These are phyloP conservation scores for Herpotrichia juniperi DNA, from an alignment of 2,329 filamentous ascomycete species.

Conservation along the genomic window DNA sequence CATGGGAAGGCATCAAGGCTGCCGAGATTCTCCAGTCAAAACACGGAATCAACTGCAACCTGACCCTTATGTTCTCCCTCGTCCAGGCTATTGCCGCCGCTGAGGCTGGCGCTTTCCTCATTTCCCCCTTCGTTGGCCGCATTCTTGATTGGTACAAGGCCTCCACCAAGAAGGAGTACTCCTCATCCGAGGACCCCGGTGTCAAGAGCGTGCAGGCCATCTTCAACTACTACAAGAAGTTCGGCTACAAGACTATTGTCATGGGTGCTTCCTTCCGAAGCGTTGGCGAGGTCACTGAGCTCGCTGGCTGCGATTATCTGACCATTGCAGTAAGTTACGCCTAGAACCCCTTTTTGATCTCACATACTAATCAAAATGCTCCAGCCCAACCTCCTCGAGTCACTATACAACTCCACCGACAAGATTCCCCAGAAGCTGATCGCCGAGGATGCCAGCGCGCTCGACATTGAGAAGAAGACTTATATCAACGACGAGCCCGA, in stretches of 20 bases:
- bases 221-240: constrained; percentile 99
- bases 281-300: constrained; percentile 94
- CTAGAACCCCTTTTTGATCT: background rate
- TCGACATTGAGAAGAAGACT: constrained; percentile 83
- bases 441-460: constrained; percentile 65
- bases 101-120: constrained; percentile 94
- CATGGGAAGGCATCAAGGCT: constrained; percentile 99
- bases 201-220: constrained; percentile 92
- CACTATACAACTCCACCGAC: constrained; percentile 83
- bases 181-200: constrained; percentile 89
- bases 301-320: constrained; percentile 97
- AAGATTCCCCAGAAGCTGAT: constrained; percentile 93
- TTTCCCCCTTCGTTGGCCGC: constrained; percentile 98
- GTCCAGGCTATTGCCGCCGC: constrained; percentile 94
- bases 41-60: constrained; percentile 97
- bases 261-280: constrained; percentile 99
- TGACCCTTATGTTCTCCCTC: constrained; percentile 98
- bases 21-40: constrained; percentile 95
- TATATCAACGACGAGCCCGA: constrained; percentile 88
- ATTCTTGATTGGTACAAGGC: constrained; percentile 99
- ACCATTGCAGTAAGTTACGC: constrained; percentile 81
- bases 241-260: constrained; percentile 98
- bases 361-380: background rate
- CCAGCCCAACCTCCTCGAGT: constrained; percentile 89
- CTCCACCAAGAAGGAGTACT: constrained; percentile 89